Conservation (phyloP, 345 rosid genomes). For the Hirschfeldia incana region DNA sequence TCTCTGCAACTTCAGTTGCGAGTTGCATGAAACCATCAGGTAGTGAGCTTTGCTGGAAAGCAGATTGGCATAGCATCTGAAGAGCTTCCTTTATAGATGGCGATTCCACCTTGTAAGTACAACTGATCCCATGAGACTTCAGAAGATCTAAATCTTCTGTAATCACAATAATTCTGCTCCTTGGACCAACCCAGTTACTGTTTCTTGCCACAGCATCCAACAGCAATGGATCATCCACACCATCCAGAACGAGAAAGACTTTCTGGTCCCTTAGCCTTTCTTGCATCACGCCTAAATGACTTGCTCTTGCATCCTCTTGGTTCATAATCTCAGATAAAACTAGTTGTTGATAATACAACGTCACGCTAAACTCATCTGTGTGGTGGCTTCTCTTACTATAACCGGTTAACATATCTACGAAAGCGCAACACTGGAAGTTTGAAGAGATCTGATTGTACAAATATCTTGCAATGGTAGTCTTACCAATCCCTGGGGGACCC, state of each 20-base stretch:
- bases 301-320: neutral
- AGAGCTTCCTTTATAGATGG: slow-evolving; percentile 10
- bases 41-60: slow-evolving; percentile 14
- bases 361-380: slow-evolving; percentile 14
- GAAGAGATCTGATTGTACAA: neutral
- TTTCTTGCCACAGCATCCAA: neutral
- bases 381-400: neutral
- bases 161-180: neutral
- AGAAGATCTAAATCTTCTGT: slow-evolving; percentile 10
- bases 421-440: neutral
- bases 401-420: neutral
- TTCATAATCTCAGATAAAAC: neutral
- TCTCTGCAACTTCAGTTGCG: neutral
- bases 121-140: neutral
- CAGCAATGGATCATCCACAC: neutral
- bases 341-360: slow-evolving; percentile 23
- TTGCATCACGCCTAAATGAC: neutral
- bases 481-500: slow-evolving; percentile 47
- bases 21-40: neutral
- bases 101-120: neutral
- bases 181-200: neutral
- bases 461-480: slow-evolving; percentile 42
- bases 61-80: slow-evolving; percentile 4
- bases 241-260: neutral
- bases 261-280: neutral